A percentile compares a stretch with the other conserved stretches of the same genome.
These are phyloP conservation scores for Colletotrichum cordylinicola DNA, from an alignment of 2,329 filamentous ascomycete genomes.

Conservation along the genomic window DNA sequence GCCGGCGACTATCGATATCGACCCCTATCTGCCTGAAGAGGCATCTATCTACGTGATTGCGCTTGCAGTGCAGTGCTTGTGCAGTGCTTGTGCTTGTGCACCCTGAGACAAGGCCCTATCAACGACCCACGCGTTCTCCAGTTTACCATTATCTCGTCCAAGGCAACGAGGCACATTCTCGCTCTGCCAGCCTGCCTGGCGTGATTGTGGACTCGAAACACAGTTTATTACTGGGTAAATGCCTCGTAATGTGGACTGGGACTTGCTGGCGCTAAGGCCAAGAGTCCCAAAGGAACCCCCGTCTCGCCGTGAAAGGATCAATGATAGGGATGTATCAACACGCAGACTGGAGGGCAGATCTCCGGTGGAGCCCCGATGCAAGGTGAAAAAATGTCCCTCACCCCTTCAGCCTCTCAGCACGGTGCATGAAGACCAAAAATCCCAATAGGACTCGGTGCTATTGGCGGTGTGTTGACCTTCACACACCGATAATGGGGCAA, in stretches of 20 bases:
- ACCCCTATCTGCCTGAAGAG: neutral
- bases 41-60: neutral
- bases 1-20: slow-evolving; percentile 5
- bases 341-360: neutral
- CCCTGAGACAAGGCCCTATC: slow-evolving; percentile 21
- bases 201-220: neutral
- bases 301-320: neutral
- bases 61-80: neutral
- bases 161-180: slow-evolving; percentile 8
- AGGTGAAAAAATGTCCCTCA: slow-evolving; percentile 16
- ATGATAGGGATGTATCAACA: neutral
- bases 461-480: slow-evolving; percentile 15
- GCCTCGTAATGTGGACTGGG: slow-evolving; percentile 3
- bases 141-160: slow-evolving; percentile 18
- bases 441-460: neutral
- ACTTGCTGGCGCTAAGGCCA: neutral
- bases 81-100: neutral
- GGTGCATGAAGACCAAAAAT: slow-evolving; percentile 15
- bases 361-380: slow-evolving; percentile 3
- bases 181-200: slow-evolving; percentile 3
- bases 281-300: neutral
- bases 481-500: slow-evolving; percentile 8
- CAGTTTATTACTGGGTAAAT: neutral
- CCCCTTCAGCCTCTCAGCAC: neutral
- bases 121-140: slow-evolving; percentile 20